phyloP scores from a whole-genome alignment of 2,329 filamentous ascomycete genomes.

The Colletotrichum melonis region DNA sequence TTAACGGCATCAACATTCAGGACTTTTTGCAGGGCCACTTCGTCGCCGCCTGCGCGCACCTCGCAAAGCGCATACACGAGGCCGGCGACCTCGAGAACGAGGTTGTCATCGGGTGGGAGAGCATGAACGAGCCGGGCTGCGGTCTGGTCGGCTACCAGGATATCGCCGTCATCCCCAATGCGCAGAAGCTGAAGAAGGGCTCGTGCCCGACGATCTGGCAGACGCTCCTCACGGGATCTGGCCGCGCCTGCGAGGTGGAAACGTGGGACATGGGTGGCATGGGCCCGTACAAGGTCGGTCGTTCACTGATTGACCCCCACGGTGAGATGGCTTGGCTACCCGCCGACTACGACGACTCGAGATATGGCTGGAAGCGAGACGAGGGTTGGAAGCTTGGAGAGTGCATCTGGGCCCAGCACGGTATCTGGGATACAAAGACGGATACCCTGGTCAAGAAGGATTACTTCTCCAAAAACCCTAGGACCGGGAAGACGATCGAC shows the following conservation, averaged over 20 bases:
- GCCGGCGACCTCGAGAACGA: slow-evolving; percentile 89
- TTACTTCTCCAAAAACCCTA: slow-evolving; percentile 86
- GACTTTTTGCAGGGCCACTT: slow-evolving; percentile 94
- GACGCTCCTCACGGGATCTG: slow-evolving; percentile 90
- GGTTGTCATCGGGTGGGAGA: slow-evolving; percentile 95
- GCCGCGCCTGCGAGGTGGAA: slow-evolving; percentile 88
- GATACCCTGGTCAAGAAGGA: slow-evolving; percentile 85
- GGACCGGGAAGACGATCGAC: slow-evolving; percentile 78
- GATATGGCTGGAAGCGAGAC: slow-evolving; percentile 92
- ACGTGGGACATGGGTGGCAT: slow-evolving; percentile 95
- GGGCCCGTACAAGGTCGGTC: slow-evolving; percentile 90
- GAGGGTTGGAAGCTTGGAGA: slow-evolving; percentile 91
- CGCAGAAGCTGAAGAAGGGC: slow-evolving; percentile 92
- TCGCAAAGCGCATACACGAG: slow-evolving; percentile 87
- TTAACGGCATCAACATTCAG: slow-evolving; percentile 95
- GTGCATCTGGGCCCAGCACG: slow-evolving; percentile 97
- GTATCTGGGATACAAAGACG: slow-evolving; percentile 87
- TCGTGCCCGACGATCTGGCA: slow-evolving; percentile 96
- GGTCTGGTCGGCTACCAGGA: slow-evolving; percentile 88
- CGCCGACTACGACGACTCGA: slow-evolving; percentile 82
- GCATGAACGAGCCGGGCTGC: slow-evolving; percentile 92
- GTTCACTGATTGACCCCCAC: slow-evolving; percentile 85
- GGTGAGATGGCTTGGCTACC: slow-evolving; percentile 88
- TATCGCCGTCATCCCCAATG: slow-evolving; percentile 81
- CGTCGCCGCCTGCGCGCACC: slow-evolving; percentile 80